phyloP scores from a whole-genome alignment of 805 yeast genomes.

The Saturnispora kantuleensis region DNA sequence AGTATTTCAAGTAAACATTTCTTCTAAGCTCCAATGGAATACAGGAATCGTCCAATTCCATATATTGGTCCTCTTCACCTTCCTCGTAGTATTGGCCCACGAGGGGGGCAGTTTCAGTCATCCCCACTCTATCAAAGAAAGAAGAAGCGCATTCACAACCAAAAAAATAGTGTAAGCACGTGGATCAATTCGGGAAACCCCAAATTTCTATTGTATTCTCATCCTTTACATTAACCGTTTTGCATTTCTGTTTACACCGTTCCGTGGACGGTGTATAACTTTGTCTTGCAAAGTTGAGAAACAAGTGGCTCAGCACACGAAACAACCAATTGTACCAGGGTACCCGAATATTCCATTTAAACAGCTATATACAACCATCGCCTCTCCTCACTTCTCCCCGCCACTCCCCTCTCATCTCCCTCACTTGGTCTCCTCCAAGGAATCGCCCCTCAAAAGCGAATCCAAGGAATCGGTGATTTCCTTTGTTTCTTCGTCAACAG shows the following conservation, averaged over 20 bases:
- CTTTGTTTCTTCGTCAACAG: conserved; percentile 51
- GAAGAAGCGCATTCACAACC: neutral
- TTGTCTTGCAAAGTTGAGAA: too few relatives aligned
- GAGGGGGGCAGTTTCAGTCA: neutral
- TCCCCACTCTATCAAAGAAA: neutral
- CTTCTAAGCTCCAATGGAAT: conserved; percentile 8
- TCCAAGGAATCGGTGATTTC: conserved; percentile 38
- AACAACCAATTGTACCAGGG: too few relatives aligned
- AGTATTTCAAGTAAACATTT: conserved; percentile 9
- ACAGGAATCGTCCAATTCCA: conserved; percentile 13
- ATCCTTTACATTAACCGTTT: too few relatives aligned
- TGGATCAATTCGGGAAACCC: neutral
- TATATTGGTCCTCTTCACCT: conserved; percentile 8
- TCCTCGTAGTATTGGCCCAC: conserved; percentile 7
- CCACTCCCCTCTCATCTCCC: too few relatives aligned
- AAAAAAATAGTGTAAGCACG: neutral
- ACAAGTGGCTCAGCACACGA: too few relatives aligned
- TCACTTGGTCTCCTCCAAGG: conserved; percentile 2
- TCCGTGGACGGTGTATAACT: too few relatives aligned
- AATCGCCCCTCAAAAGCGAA: conserved; percentile 11
- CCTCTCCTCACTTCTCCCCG: neutral
- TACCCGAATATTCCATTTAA: neutral
- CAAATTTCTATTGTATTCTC: too few relatives aligned
- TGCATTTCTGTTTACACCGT: too few relatives aligned
- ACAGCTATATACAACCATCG: neutral